Evolutionary conservation across 1,284 basidiomycete genomes (phyloP), one percentile per base, ranked within the genome.

Genomic region (Trichosporon faecale): DNA sequence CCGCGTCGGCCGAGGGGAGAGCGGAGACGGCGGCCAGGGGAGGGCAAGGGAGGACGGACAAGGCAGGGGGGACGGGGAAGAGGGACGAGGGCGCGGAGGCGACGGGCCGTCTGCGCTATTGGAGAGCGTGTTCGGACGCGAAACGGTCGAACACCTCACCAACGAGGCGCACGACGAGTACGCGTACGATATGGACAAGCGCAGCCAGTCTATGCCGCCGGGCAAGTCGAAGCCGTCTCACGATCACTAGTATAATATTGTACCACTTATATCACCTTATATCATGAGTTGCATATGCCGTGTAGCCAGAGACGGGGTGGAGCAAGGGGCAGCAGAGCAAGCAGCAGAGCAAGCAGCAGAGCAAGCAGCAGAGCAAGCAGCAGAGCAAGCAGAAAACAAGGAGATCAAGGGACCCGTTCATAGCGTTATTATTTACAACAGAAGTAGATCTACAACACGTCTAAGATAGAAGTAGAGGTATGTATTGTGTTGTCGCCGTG

Each of bases 41-140:
- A 2, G 25, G 11, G 55, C 3, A 27, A 27, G 27, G 16, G 12
- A 11, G 27, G 55, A n/a, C 27, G 29, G 65, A 3, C n/a, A 31
- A 14, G 27, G 31, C 8, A 23, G 57, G 4, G 52, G 12, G 57
- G 49, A 11, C 27, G n/a, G 46, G 46, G 5, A n/a, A 66, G n/a
- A n/a, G n/a, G n/a, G n/a, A n/a, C n/a, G n/a, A n/a, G n/a, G n/a
- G n/a, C n/a, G n/a, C n/a, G n/a, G n/a, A n/a, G n/a, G n/a, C n/a
- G n/a, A n/a, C n/a, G n/a, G n/a, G 61, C 55, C 66, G 5, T 55
- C 44, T 23, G 46, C 65, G 3, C 66, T 70, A 18, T 66, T 70
- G n/a, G 68, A 70, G 65, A 49, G 29, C 60, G 57, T 69, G n/a
- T 66, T 69, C n/a, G 68, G 68, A 21, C 31, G 37, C 16, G n/a